A percentile compares a stretch with the other conserved stretches of the same genome.
Conservation (phyloP, 345 rosid genomes). For the Hypericum androsaemum region DNA sequence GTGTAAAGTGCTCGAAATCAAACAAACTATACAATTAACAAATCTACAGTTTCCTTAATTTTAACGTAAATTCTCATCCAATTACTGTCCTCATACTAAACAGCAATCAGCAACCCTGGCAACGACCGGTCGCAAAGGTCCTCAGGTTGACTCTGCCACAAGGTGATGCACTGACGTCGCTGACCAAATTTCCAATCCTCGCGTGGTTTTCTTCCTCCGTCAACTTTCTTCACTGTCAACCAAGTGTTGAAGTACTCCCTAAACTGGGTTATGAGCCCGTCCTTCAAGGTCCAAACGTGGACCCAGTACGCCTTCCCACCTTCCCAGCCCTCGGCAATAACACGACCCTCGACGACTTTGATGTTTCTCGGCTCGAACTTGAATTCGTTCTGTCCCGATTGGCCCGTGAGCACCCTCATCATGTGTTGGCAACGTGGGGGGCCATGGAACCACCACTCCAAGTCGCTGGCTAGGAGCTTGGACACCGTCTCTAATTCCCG, state of each 20-base stretch:
- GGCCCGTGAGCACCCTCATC: conserved; percentile 68
- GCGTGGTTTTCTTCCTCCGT: background rate
- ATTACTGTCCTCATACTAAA: conserved; percentile 14
- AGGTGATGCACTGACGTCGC: conserved; percentile 16
- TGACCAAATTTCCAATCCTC: conserved; percentile 24
- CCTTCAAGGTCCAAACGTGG: conserved; percentile 69
- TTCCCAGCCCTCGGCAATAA: conserved; percentile 86
- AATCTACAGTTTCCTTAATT: no score
- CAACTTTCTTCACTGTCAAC: conserved; percentile 53
- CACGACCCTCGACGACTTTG: conserved; percentile 46
- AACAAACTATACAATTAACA: no score
- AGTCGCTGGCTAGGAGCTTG: conserved; percentile 45
- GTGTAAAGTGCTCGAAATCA: no score
- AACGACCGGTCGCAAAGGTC: conserved; percentile 48
- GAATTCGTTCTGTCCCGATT: conserved; percentile 34
- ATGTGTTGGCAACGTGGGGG: conserved; percentile 72
- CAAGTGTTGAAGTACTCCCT: conserved; percentile 87
- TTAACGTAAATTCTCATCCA: no score
- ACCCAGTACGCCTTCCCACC: conserved; percentile 80
- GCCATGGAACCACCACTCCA: conserved; percentile 93
- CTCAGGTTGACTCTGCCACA: conserved; percentile 76
- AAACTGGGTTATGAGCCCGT: conserved; percentile 49
- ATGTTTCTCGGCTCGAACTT: conserved; percentile 54
- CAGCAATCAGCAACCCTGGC: conserved; percentile 62
- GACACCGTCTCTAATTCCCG: background rate